A percentile compares a stretch with the other conserved stretches of the same genome.
phyloP scores from a whole-genome alignment of 306 rosid genomes.

The Datisca glomerata region DNA sequence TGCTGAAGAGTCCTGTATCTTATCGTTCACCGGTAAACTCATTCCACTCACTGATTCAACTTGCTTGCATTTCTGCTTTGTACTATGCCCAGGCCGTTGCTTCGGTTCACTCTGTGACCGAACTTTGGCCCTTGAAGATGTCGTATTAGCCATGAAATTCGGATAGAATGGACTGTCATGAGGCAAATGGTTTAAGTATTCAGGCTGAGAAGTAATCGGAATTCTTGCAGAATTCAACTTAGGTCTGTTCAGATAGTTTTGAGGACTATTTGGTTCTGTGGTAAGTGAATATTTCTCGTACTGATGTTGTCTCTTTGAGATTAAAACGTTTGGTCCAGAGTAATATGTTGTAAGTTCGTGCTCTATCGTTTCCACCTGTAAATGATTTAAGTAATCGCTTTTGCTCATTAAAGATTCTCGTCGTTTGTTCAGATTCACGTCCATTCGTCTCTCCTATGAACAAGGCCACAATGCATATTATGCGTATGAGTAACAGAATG shows the following conservation, averaged over 20 bases:
- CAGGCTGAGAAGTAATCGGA: slow-evolving; percentile 23
- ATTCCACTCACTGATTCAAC: slow-evolving; percentile 15
- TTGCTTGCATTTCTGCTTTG: slow-evolving; percentile 26
- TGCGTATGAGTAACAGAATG: neutral
- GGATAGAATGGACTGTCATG: slow-evolving; percentile 32
- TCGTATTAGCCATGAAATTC: slow-evolving; percentile 61
- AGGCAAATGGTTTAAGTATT: slow-evolving; percentile 7
- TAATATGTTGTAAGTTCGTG: slow-evolving; percentile 17
- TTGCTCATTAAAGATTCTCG: slow-evolving; percentile 26
- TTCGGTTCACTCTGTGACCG: slow-evolving; percentile 83
- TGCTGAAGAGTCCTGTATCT: slow-evolving; percentile 23
- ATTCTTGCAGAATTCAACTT: slow-evolving; percentile 21
- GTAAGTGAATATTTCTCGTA: slow-evolving; percentile 13
- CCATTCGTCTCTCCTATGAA: slow-evolving; percentile 31
- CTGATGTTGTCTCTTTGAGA: slow-evolving; percentile 19
- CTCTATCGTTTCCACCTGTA: slow-evolving; percentile 19
- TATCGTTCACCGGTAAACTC: slow-evolving; percentile 19
- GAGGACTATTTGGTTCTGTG: slow-evolving; percentile 32
- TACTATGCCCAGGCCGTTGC: slow-evolving; percentile 43
- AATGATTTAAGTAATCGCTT: slow-evolving; percentile 38
- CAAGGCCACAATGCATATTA: slow-evolving; percentile 1
- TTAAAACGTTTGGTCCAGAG: slow-evolving; percentile 28
- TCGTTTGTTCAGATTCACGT: slow-evolving; percentile 25
- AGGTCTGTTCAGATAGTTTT: slow-evolving; percentile 9
- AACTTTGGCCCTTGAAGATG: slow-evolving; percentile 62